phyloP scores from a whole-genome alignment of 2,329 filamentous ascomycete species.

The Venturia asperata region DNA sequence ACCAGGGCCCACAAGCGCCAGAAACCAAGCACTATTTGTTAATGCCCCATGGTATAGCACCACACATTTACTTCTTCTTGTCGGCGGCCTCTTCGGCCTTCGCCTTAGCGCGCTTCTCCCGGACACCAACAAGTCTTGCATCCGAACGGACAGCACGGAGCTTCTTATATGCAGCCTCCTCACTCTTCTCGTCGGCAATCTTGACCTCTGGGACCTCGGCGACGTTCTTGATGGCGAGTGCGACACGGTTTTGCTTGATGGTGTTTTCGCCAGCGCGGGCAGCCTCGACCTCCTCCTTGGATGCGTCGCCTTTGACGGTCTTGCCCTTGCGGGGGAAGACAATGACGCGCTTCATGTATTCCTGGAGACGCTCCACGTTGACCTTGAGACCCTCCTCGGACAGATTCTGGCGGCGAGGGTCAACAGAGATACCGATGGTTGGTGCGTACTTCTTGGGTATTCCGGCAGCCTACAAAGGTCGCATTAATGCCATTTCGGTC shows the following conservation, averaged over 20 bases:
- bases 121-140: constrained; percentile 70
- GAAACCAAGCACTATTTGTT: constrained; percentile 12
- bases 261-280: constrained; percentile 50
- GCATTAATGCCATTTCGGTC: constrained; percentile 20
- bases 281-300: constrained; percentile 73
- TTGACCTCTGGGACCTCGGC: constrained; percentile 73
- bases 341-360: constrained; percentile 93
- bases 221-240: constrained; percentile 67
- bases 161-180: constrained; percentile 80
- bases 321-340: constrained; percentile 96
- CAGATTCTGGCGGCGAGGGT: constrained; percentile 93
- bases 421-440: constrained; percentile 96
- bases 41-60: neutral
- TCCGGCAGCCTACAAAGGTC: constrained; percentile 66
- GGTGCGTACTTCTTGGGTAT: constrained; percentile 90
- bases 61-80: constrained; percentile 67
- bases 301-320: constrained; percentile 85
- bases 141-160: constrained; percentile 81
- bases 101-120: constrained; percentile 89
- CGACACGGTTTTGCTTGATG: constrained; percentile 47
- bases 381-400: constrained; percentile 87
- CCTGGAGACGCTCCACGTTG: constrained; percentile 97
- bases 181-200: constrained; percentile 59
- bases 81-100: constrained; percentile 72
- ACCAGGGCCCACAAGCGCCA: constrained; percentile 8